Evolutionary conservation across 2,329 filamentous ascomycete species (phyloP).

Genomic region (Sclerotinia nivalis): DNA sequence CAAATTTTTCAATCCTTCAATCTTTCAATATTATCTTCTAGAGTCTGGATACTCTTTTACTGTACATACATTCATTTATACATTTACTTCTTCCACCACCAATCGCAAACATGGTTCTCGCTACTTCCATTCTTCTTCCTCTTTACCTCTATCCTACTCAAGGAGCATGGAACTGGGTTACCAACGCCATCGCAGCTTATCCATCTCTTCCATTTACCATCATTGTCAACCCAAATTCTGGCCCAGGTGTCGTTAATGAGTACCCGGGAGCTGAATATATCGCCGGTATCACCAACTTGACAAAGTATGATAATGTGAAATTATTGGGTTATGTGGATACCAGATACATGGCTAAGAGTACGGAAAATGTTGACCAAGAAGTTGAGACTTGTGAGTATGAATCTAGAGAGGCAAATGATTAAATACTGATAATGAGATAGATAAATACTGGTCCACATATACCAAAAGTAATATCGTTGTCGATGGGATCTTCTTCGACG

Average conservation of each 20-base stretch:
- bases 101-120: slow-evolving; percentile 16
- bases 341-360: neutral
- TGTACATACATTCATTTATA: neutral
- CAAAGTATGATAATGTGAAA: slow-evolving; percentile 10
- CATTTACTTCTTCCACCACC: neutral
- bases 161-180: slow-evolving; percentile 20
- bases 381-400: slow-evolving; percentile 19
- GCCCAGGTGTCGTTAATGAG: neutral
- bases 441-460: slow-evolving; percentile 23
- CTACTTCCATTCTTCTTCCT: slow-evolving; percentile 19
- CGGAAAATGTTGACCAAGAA: neutral
- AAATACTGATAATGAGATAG: neutral
- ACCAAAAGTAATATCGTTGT: neutral
- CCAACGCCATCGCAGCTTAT: slow-evolving; percentile 3
- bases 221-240: slow-evolving; percentile 18
- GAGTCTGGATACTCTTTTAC: slow-evolving; percentile 16
- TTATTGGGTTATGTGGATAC: slow-evolving; percentile 23
- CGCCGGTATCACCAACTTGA: neutral
- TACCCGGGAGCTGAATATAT: slow-evolving; percentile 15
- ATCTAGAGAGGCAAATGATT: too few species aligned
- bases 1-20: neutral
- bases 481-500: slow-evolving; percentile 20
- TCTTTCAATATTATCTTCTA: neutral
- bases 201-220: slow-evolving; percentile 16
- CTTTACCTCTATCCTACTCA: slow-evolving; percentile 18